A percentile compares a stretch with the other conserved stretches of the same genome.
Evolutionary conservation across 345 rosid genomes (phyloP).

Genomic region (Eutrema heterophyllum): DNA sequence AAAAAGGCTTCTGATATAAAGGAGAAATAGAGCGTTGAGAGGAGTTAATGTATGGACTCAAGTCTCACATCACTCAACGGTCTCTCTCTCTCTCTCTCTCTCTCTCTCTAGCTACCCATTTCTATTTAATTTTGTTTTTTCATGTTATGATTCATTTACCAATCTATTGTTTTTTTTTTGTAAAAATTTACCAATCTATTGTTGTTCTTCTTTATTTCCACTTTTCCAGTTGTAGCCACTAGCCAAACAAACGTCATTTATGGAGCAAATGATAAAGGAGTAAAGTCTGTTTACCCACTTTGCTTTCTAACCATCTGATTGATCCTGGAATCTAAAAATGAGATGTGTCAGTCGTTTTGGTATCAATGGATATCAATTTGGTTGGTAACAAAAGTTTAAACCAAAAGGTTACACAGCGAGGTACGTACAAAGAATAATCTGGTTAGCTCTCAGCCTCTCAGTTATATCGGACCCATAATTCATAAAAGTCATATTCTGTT

Average conservation of each 20-base stretch:
- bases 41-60: slow-evolving; percentile 23
- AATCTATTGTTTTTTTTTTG: neutral
- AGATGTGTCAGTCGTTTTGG: neutral
- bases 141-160: neutral
- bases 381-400: neutral
- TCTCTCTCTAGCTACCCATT: neutral
- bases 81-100: neutral
- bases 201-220: neutral
- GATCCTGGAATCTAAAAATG: neutral
- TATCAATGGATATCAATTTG: neutral
- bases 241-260: slow-evolving; percentile 6
- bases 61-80: slow-evolving; percentile 28
- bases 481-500: no score
- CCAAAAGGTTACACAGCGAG: neutral
- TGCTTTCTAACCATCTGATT: neutral
- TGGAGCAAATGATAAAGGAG: slow-evolving; percentile 15
- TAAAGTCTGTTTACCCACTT: neutral
- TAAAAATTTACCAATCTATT: neutral
- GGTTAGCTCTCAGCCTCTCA: neutral
- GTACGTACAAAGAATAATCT: no score
- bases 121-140: neutral
- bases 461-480: neutral
- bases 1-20: slow-evolving; percentile 18
- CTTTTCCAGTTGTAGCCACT: slow-evolving; percentile 24
- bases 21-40: slow-evolving; percentile 19